Percentiles rank a stretch among this genome's conserved stretches.
Evolutionary conservation across 257 asterid genomes (phyloP).

Genomic region (Schizonepeta tenuifolia): DNA sequence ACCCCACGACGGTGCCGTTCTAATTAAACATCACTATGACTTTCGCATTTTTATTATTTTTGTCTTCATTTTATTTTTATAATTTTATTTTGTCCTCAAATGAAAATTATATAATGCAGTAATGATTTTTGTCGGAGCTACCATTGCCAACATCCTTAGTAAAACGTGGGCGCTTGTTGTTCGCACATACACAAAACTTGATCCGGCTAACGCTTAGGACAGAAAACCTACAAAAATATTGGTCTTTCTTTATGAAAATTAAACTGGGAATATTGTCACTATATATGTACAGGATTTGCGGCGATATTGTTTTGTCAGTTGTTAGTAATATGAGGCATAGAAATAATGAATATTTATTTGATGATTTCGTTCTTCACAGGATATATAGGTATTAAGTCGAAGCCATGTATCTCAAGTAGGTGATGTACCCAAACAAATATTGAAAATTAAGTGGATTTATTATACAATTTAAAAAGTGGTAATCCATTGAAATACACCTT

Average conservation of each 20-base stretch:
- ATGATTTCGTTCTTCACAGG: too few species aligned
- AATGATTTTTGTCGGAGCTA: conserved; percentile 16
- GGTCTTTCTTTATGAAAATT: not conserved
- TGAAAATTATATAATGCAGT: not conserved
- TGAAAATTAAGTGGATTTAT: too few species aligned
- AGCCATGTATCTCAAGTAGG: too few species aligned
- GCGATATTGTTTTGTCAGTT: not conserved
- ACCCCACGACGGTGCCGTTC: conserved; percentile 25
- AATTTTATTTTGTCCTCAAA: conserved; percentile 25
- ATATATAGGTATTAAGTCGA: too few species aligned
- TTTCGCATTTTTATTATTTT: not conserved
- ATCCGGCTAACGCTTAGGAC: not conserved
- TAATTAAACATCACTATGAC: not conserved
- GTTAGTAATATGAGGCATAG: not conserved
- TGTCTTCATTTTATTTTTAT: not conserved
- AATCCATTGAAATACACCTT: too few species aligned
- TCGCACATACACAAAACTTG: conserved; percentile 6
- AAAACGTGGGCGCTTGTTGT: conserved; percentile 29
- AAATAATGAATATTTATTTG: not conserved
- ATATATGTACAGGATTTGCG: not conserved
- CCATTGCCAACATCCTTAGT: conserved; percentile 3
- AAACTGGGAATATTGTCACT: not conserved
- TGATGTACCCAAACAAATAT: too few species aligned
- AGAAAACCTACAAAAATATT: not conserved
- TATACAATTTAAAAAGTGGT: too few species aligned